These are phyloP conservation scores for Diddensiella caesifluorescens DNA, from an alignment of 805 yeast species.

Conservation along the genomic window DNA sequence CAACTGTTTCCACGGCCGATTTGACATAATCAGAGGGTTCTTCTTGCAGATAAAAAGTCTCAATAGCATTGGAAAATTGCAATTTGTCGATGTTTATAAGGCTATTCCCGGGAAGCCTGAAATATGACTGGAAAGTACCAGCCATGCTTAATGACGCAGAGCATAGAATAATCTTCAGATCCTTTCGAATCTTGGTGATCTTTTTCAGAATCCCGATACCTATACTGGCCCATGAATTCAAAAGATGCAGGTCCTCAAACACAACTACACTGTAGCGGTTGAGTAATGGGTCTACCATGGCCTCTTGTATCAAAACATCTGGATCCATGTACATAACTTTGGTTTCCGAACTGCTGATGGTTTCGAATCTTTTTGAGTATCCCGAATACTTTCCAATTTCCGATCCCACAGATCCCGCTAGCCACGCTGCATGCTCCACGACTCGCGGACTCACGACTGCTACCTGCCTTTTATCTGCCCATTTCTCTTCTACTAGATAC, in stretches of 20 bases:
- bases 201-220: slow-evolving; percentile 61
- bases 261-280: slow-evolving; percentile 64
- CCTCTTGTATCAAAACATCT: slow-evolving; percentile 68
- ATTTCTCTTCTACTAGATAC: slow-evolving; percentile 2
- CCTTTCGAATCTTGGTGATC: slow-evolving; percentile 50
- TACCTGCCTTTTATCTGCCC: background rate
- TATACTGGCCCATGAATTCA: slow-evolving; percentile 71
- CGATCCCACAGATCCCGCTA: background rate
- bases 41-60: slow-evolving; percentile 51
- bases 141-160: background rate
- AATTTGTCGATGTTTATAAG: too few relatives aligned
- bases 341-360: slow-evolving; percentile 48
- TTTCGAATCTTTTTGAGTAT: slow-evolving; percentile 71
- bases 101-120: too few relatives aligned
- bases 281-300: slow-evolving; percentile 53
- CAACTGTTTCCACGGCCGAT: slow-evolving; percentile 63
- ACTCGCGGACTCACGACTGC: slow-evolving; percentile 6
- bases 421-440: slow-evolving; percentile 7
- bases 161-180: slow-evolving; percentile 33
- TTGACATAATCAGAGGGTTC: slow-evolving; percentile 71
- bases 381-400: slow-evolving; percentile 47
- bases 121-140: too few relatives aligned
- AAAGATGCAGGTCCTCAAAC: slow-evolving; percentile 84
- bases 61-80: slow-evolving; percentile 41
- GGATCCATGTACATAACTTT: slow-evolving; percentile 73